Conservation (phyloP, 2,329 filamentous ascomycete genomes). For the Samsoniella hepiali region DNA sequence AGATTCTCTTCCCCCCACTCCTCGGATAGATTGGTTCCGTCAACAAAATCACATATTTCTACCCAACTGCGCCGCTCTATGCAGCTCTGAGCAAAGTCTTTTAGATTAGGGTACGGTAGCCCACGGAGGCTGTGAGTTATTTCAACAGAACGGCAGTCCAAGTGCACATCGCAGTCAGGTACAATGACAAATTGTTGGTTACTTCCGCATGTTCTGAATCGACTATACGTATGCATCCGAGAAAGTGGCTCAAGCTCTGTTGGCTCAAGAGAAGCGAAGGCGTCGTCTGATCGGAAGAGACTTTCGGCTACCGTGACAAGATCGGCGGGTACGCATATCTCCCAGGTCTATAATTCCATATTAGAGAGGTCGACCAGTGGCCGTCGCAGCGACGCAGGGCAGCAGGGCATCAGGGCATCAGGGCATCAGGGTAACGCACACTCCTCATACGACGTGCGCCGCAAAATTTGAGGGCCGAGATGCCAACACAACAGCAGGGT, state of each 20-base stretch:
- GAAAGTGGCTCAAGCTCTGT: not conserved
- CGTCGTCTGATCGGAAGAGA: not conserved
- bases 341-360: not conserved
- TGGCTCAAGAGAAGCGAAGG: not conserved
- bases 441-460: not conserved
- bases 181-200: not conserved
- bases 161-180: not conserved
- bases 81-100: not conserved
- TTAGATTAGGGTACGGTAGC: conserved; percentile 2
- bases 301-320: not conserved
- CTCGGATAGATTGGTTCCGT: not conserved
- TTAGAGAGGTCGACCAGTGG: not conserved
- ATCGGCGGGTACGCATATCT: conserved; percentile 1
- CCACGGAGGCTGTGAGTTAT: not conserved
- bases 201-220: not conserved
- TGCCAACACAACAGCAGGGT: not conserved
- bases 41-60: not conserved
- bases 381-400: not conserved
- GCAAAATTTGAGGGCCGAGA: conserved; percentile 4
- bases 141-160: not conserved
- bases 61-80: not conserved
- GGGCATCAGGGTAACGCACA: not conserved
- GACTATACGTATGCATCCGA: not conserved
- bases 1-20: conserved; percentile 1
- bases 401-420: not conserved